Conservation (phyloP, 1,284 basidiomycete species). For the Ceratobasidium sp. region DNA sequence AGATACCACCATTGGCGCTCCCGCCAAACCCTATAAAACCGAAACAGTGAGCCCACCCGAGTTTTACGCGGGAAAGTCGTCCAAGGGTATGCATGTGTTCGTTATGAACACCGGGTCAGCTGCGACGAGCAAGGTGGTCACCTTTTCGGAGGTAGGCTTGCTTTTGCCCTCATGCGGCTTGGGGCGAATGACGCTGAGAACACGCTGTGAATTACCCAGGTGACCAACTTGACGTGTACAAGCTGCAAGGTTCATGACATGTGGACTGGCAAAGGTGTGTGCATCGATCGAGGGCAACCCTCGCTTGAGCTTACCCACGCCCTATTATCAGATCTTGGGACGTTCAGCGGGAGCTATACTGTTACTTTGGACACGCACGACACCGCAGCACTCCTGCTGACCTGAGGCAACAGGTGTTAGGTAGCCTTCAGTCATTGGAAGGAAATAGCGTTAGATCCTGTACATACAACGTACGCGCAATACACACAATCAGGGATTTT, state of each 20-base stretch:
- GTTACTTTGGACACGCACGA: conserved; percentile 62
- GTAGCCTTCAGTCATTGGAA: neutral
- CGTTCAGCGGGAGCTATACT: conserved; percentile 57
- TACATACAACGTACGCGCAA: neutral
- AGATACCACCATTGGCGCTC: conserved; percentile 60
- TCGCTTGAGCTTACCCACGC: neutral
- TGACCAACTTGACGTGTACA: conserved; percentile 51
- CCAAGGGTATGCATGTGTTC: conserved; percentile 65
- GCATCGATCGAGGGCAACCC: too few species aligned
- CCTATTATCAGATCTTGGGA: conserved; percentile 57
- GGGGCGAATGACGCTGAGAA: neutral
- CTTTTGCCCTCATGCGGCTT: neutral
- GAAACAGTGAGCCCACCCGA: conserved; percentile 60
- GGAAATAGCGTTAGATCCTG: neutral
- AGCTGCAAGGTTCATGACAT: conserved; percentile 64
- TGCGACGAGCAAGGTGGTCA: conserved; percentile 55
- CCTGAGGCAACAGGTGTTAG: conserved; percentile 10
- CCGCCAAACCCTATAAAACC: conserved; percentile 63
- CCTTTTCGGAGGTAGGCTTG: conserved; percentile 25
- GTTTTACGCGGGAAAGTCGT: conserved; percentile 63
- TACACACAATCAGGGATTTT: conserved; percentile 10
- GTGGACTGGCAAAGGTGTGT: conserved; percentile 58
- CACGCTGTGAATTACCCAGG: neutral
- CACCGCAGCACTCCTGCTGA: conserved; percentile 62
- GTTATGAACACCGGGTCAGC: conserved; percentile 62